A percentile compares a stretch with the other conserved stretches of the same genome.
These are phyloP conservation scores for Chrysosporium keratinophilum DNA, from an alignment of 2,329 filamentous ascomycete genomes.

Conservation along the genomic window DNA sequence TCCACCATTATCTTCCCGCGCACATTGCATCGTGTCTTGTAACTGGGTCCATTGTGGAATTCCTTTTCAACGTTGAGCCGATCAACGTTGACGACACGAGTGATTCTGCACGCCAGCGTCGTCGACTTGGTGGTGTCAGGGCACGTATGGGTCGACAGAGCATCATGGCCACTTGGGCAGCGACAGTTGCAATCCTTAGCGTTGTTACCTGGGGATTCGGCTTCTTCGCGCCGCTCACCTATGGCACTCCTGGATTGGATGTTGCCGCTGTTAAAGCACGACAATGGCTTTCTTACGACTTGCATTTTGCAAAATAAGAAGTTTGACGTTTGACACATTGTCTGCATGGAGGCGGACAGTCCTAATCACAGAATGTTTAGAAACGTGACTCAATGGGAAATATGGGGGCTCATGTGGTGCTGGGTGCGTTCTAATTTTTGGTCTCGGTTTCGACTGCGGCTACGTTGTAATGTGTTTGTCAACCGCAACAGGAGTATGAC, in stretches of 20 bases:
- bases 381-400: not conserved
- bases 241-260: conserved; percentile 79
- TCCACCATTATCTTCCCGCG: conserved; percentile 94
- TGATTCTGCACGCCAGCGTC: conserved; percentile 22
- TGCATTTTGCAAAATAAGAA: conserved; percentile 92
- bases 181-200: conserved; percentile 57
- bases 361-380: not conserved
- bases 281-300: conserved; percentile 94
- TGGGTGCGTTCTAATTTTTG: no score
- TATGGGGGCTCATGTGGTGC: no score
- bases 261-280: conserved; percentile 68
- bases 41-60: conserved; percentile 82
- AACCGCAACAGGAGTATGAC: no score
- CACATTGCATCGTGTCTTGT: conserved; percentile 86
- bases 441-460: not conserved
- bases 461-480: no score
- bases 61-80: conserved; percentile 87
- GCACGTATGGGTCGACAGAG: conserved; percentile 74
- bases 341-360: not conserved
- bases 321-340: no score
- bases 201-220: conserved; percentile 68
- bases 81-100: conserved; percentile 43
- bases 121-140: conserved; percentile 62
- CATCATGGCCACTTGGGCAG: conserved; percentile 68
- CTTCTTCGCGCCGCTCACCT: conserved; percentile 91